Base-by-base conservation (phyloP, 805 yeast species). In the Kodamaea fukazawae region DNA sequence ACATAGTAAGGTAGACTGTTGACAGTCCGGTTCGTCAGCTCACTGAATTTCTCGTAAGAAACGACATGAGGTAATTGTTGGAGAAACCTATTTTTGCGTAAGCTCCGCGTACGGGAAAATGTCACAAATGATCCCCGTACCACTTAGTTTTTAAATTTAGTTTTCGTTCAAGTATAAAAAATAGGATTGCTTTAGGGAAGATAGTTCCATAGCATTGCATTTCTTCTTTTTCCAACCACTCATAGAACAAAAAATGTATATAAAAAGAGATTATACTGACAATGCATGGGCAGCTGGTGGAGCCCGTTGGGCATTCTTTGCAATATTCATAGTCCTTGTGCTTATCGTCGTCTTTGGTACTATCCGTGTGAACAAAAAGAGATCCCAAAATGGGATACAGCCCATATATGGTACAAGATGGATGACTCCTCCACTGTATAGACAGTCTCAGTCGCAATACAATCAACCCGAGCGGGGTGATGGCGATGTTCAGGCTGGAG, bases 391-490 rank as follows among this genome's bases (percentile, higher is more conserved):
- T 16, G 83, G 83, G 1, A 63, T 67, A 45, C 67, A 63, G 18
- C 95, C 96, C 0, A 67, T 86, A 1, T 65, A 76, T 43, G 91
- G 91, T 7, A 85, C 93, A 1, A 76, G 85, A 8, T 85, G 95
- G 95, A 78, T 88, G 67, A 83, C 93, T 0, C 96, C 96, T 5
- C 95, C 95, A 0, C 70, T 81, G 8, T 86, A 86, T 54, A 57
- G 69, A 34, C 87, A 81, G 48, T 76, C 88, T 1, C 85, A 84
- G 51, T 67, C 65, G 37, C 80, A 77, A 42, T 74, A 78, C 47
- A 65, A 72, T 39, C 71, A 69, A 33, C 74, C 73, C 1, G 48
- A 46, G 29, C 57, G 56, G 29, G 61, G 68, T 7, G 76, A 73
- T 33, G 73, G 74, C 2, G 70, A 62, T 25, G 46, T 55, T 41